Evolutionary conservation across 148 eudicot species (phyloP), one percentile per base, ranked within the genome.

Genomic region (Pouteria glomerata): DNA sequence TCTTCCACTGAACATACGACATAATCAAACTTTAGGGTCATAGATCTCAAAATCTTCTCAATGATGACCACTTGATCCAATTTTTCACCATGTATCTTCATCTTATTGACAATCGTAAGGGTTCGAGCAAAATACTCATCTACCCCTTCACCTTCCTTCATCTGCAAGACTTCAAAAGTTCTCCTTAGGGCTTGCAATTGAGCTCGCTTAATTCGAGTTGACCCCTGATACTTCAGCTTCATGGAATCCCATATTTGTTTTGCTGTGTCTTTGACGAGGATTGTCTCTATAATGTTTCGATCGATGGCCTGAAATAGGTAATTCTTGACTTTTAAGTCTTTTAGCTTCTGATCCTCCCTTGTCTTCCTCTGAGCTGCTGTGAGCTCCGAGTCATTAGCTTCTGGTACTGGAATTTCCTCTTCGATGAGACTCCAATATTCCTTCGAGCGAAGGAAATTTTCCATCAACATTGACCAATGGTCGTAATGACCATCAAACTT

Each of bases 401-500:
- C 48, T 33, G 50, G 48, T 34, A 18, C 63, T 4, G 44, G 8
- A 24, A 16, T 52, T 1, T 23, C 62, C 1, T 3, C 12, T 13
- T 56, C 63, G 27, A 70, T 13, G 2, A 70, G 30, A 33, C 13
- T 14, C 47, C 6, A 69, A 1, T 30, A 56, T 16, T 35, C 62
- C 34, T 53, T 69, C 29, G 62, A 31, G 6, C 61, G 29, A 19
- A 53, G 19, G 14, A 69, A n/a, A 18, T 29, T 69, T 23, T 69
- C 45, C 69, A 44, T 66, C 53, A 44, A 24, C 35, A 23, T 13
- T 6, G 7, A 4, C 70, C 70, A 67, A 26, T 67, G 73, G 12
- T 70, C 63, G 16, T 70, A 70, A n/a, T 56, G 31, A 19, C 73
- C 73, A 21, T 70, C 63, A 34, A 69, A 69, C 0, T 26, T 23